Evolutionary conservation across 352 stramenopile genomes (phyloP).

Genomic region (Phytopythium delawarense): DNA sequence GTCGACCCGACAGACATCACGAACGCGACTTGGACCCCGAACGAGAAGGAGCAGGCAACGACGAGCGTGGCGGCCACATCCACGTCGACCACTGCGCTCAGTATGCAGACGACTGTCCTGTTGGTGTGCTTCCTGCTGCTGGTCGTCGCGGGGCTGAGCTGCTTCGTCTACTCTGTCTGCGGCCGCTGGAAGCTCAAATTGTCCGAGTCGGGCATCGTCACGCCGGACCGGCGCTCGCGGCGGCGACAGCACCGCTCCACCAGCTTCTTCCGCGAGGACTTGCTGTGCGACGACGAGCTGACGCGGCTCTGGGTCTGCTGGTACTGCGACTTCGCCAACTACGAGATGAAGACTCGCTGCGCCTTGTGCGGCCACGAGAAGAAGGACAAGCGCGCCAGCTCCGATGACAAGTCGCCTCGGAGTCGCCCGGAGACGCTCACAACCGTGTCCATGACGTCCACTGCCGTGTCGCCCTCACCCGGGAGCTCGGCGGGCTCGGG

Average conservation of each 20-base stretch:
- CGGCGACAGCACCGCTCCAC: neutral
- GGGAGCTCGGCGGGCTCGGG: conserved; percentile 14
- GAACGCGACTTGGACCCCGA: neutral
- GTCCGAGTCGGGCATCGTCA: conserved; percentile 2
- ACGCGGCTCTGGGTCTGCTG: conserved; percentile 46
- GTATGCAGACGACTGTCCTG: conserved; percentile 15
- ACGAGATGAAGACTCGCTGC: conserved; percentile 47
- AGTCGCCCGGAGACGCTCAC: conserved; percentile 28
- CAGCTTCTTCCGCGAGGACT: conserved; percentile 37
- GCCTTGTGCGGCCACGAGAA: conserved; percentile 43
- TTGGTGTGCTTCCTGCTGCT: conserved; percentile 36
- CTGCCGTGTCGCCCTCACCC: conserved; percentile 22
- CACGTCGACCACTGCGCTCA: neutral
- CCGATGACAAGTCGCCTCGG: conserved; percentile 15
- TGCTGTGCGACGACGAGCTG: conserved; percentile 49
- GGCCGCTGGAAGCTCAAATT: conserved; percentile 21
- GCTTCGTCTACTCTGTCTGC: conserved; percentile 31
- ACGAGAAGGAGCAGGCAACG: neutral
- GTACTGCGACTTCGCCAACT: conserved; percentile 59
- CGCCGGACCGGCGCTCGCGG: neutral
- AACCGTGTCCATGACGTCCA: conserved; percentile 18
- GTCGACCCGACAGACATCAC: conserved; percentile 1
- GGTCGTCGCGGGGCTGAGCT: conserved; percentile 18
- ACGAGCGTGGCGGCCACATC: neutral
- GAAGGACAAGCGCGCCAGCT: conserved; percentile 18